Base-by-base conservation (phyloP, 2,329 filamentous ascomycete genomes). In the Fusarium chlamydosporum region DNA sequence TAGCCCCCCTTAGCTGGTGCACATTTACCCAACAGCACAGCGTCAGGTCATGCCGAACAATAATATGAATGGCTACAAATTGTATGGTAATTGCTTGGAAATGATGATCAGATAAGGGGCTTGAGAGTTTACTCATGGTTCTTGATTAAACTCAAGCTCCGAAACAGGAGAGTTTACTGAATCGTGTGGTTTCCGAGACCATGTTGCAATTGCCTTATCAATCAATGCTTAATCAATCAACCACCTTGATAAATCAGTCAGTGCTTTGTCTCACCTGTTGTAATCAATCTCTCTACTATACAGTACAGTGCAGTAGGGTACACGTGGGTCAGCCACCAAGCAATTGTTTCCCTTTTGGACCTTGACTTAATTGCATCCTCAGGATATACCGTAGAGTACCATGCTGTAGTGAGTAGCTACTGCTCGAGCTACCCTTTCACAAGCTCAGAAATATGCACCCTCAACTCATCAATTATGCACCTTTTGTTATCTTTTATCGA, bases 221-320 rank as follows among this genome's bases (percentile, higher is more conserved):
- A 70, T 70, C 67, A 64, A 60, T 64, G 64, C 50, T 56, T 64
- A 67, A 67, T 64, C 63, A 68, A 68, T 70, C 61, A 68, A 68
- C 70, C 61, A 29, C 10, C 29, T 26, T 61, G 56, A 56, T 64
- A 40, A 67, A 67, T 70, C 67, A 60, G 40, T 65, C 59, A 65
- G 45, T 65, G 53, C 61, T 42, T 56, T 65, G 61, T 65, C 60
- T 65, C 53, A 59, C 38, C 42, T 52, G 11, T 26, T 26, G 59
- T 62, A 57, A 63, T 67, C 61, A 48, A 57, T 48, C 29, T 37
- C 26, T 65, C n/a, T n/a, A n/a, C n/a, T n/a, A n/a, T n/a, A 27
- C n/a, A 40, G 23, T 48, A 31, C 26, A 38, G 34, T 12, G 48
- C 62, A 64, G 47, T 48, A 31, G 23, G 23, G 34, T 12, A 53